These are phyloP conservation scores for Rhodosorus marinus DNA, from an alignment of 23 red algal species.

Conservation along the genomic window DNA sequence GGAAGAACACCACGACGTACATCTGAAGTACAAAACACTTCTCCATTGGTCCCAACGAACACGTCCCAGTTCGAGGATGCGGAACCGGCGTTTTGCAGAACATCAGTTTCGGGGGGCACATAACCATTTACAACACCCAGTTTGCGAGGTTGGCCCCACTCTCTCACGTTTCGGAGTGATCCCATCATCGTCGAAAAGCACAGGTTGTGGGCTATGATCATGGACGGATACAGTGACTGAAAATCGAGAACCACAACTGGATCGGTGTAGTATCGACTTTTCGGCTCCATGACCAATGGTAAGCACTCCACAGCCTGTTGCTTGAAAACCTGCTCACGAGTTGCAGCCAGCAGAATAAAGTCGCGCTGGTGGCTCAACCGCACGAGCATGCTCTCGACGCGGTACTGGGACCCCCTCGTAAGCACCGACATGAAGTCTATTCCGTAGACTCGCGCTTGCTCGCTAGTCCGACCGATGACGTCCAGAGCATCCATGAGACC, in stretches of 20 bases:
- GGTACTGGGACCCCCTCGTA: constrained; percentile 74
- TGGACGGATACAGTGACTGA: constrained; percentile 31
- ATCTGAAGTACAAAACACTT: background rate
- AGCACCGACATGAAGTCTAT: constrained; percentile 85
- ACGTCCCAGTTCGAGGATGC: background rate
- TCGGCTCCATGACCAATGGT: constrained; percentile 76
- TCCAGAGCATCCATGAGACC: constrained; percentile 50
- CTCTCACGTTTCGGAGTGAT: constrained; percentile 17
- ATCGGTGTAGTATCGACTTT: constrained; percentile 10
- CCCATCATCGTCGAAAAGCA: constrained; percentile 47
- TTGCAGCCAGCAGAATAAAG: constrained; percentile 47
- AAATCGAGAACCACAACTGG: constrained; percentile 31
- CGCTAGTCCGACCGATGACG: constrained; percentile 44
- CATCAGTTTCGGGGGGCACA: background rate
- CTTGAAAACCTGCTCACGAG: constrained; percentile 32
- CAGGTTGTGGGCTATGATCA: constrained; percentile 37
- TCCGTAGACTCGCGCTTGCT: constrained; percentile 87
- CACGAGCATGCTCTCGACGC: constrained; percentile 78
- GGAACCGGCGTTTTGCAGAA: background rate
- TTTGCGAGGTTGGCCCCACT: constrained; percentile 9
- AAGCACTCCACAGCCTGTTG: constrained; percentile 77
- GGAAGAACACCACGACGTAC: background rate
- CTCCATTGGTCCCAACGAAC: background rate
- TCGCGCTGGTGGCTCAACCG: constrained; percentile 33
- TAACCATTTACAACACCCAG: background rate